Evolutionary conservation across 352 stramenopile species (phyloP).

Genomic region (Thalassiosira oceanica): DNA sequence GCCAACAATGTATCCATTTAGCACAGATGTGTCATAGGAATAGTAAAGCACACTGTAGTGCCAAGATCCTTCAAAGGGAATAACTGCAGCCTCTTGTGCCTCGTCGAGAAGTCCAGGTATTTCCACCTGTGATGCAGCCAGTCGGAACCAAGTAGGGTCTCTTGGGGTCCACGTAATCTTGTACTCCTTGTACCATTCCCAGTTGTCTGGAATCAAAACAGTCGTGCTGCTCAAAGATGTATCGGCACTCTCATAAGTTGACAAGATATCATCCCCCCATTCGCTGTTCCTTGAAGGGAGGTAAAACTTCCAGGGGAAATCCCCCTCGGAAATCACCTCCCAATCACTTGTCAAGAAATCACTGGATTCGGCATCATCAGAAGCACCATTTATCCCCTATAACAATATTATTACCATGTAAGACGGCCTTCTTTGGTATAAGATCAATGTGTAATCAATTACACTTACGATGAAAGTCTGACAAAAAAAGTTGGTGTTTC

Average conservation of each 20-base stretch:
- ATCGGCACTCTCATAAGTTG: slow-evolving; percentile 25
- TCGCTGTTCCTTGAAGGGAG: slow-evolving; percentile 11
- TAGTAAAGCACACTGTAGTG: too few relatives aligned
- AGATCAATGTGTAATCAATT: neutral
- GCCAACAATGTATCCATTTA: slow-evolving; percentile 1
- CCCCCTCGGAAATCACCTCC: slow-evolving; percentile 27
- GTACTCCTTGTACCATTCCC: slow-evolving; percentile 36
- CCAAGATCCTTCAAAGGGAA: slow-evolving; percentile 24
- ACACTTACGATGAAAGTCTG: neutral
- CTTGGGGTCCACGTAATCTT: slow-evolving; percentile 44
- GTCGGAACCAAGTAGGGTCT: neutral
- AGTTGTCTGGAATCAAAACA: slow-evolving; percentile 9
- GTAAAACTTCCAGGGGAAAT: slow-evolving; percentile 29
- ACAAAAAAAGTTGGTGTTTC: too few relatives aligned
- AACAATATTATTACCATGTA: neutral
- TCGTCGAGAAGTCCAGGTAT: slow-evolving; percentile 25
- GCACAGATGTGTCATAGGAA: slow-evolving; percentile 16
- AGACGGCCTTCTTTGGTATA: neutral
- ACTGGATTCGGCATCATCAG: slow-evolving; percentile 10
- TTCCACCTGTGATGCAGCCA: slow-evolving; percentile 36
- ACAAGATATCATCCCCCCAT: slow-evolving; percentile 20
- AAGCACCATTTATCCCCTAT: neutral
- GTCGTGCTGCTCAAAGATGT: slow-evolving; percentile 4
- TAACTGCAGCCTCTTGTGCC: slow-evolving; percentile 2
- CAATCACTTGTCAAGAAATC: slow-evolving; percentile 12